Base-by-base conservation (phyloP, 2,329 filamentous ascomycete genomes). In the Paecilomyces niveus region DNA sequence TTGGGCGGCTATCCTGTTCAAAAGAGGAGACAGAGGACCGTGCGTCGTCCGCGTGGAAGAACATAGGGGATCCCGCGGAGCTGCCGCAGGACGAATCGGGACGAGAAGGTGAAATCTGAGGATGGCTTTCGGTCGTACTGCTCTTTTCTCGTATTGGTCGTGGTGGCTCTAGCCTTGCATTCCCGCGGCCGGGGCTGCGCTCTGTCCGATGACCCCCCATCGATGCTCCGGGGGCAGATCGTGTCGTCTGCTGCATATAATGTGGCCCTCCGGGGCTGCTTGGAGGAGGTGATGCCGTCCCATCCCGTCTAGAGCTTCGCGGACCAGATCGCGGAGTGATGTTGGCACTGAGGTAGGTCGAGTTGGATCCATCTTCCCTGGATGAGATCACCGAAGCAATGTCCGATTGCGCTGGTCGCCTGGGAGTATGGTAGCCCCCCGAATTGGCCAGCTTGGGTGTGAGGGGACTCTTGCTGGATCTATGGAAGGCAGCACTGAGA, bases 11-110 rank as follows among this genome's bases (percentile, higher is more conserved):
- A 33, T 73, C 72, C 26, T 62, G 53, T 24, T 76, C 72, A 26
- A 57, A 51, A 3, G 70, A 70, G n/a, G 75, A 76, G 32, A 75
- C 75, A 29, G 76, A 63, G 22, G 78, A 74, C 65, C 83, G 87
- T 45, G 83, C 89, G 65, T 96, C 90, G 71, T 87, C 90, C 29
- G 92, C 94, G 71, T 95, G 92, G 72, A 99, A 97, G 81, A 97
- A 97, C 77, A 91, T 93, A 56, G 87, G 75, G 21, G 72, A 67
- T 3, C 67, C 70, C 15, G 71, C 63, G 5, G 71, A 61, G 50
- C 70, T 67, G 54, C 71, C 76, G 57, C 64, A 72, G 55, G 68
- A 74, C 3, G 70, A 74, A 56, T 63, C 70, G 21, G 66, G 71
- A 33, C 65, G 72, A 58, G 72, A 70, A 21, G 59, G 59, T 32